Conservation (phyloP, 805 yeast genomes). For the Wickerhamiella azyma region DNA sequence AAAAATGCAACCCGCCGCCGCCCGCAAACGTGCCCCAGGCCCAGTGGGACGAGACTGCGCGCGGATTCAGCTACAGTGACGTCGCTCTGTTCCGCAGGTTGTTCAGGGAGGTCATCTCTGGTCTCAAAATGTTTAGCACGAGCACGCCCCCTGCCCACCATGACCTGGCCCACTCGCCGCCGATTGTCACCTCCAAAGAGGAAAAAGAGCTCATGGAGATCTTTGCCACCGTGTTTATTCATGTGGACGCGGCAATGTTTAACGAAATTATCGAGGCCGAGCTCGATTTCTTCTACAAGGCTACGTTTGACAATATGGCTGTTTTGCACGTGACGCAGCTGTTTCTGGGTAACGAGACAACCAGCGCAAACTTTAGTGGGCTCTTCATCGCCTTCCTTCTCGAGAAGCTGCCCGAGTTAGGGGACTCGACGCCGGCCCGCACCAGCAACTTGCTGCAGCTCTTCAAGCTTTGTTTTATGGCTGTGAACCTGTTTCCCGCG, state of each 20-base stretch:
- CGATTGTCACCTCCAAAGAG: conserved; percentile 79
- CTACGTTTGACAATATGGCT: conserved; percentile 73
- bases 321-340: conserved; percentile 84
- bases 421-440: conserved; percentile 61
- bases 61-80: conserved; percentile 75
- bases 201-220: conserved; percentile 94
- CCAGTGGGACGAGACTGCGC: conserved; percentile 75
- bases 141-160: not conserved
- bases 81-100: conserved; percentile 59
- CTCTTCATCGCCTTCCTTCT: conserved; percentile 64
- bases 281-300: conserved; percentile 59
- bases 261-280: conserved; percentile 81
- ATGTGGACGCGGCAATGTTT: conserved; percentile 88
- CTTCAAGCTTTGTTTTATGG: conserved; percentile 89
- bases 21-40: conserved; percentile 36
- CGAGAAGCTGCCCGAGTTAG: conserved; percentile 60
- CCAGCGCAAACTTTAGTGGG: conserved; percentile 84
- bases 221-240: conserved; percentile 84
- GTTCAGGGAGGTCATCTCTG: conserved; percentile 72
- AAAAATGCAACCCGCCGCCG: conserved; percentile 71
- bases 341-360: conserved; percentile 85
- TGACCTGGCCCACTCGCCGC: conserved; percentile 53
- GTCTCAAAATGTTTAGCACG: conserved; percentile 52
- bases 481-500: conserved; percentile 76
- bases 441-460: conserved; percentile 72